Base-by-base conservation (phyloP, 352 stramenopile genomes). In the Phytophthora fragariae region DNA sequence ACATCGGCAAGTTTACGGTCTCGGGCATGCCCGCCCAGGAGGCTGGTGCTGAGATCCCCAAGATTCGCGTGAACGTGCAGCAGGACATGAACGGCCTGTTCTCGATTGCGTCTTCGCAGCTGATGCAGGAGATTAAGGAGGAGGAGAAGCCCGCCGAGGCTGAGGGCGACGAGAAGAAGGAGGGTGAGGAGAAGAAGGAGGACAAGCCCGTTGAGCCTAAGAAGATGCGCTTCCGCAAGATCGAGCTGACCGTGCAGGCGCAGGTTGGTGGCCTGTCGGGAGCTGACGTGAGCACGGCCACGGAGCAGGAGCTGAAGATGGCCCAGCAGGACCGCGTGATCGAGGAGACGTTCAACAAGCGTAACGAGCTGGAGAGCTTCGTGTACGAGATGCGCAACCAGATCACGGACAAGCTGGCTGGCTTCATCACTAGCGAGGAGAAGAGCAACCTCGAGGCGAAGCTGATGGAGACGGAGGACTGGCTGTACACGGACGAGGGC, bases 321-420 rank as follows among this genome's bases (percentile, higher is more conserved):
- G 91, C 97, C 19, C 93, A 98, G 80, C 88, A 98, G 79, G 97
- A 99, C 80, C 93, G 96, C 64, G 83, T 99, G 39, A 97, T 99
- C 19, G 82, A 93, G 54, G 97, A 99, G 82, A 99, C 98, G 27
- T 91, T 97, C 61, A 98, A 99, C 87, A 99, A 98, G 86, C 90
- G 97, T 70, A 99, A 99, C 82, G 98, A 99, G 77, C 88, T 99
- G 33, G 98, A 99, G 80, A 98, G 92, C 49, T 99, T 99, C 80
- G 98, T 99, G 76, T 99, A 99, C 85, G 92, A 97, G 77, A 99
- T 99, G 97, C 94, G 98, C 59, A 98, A 99, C 88, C 97, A 99
- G 68, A 78, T 99, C 63, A 81, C 82, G 70, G 90, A 94, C 68
- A 84, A 86, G 64, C 86, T 98, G 35, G 77, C 86, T 24, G 81